Percentiles rank a stretch among this genome's conserved stretches.
Conservation (phyloP, 78 protist species). For the Dictyostelium brefeldianum region DNA sequence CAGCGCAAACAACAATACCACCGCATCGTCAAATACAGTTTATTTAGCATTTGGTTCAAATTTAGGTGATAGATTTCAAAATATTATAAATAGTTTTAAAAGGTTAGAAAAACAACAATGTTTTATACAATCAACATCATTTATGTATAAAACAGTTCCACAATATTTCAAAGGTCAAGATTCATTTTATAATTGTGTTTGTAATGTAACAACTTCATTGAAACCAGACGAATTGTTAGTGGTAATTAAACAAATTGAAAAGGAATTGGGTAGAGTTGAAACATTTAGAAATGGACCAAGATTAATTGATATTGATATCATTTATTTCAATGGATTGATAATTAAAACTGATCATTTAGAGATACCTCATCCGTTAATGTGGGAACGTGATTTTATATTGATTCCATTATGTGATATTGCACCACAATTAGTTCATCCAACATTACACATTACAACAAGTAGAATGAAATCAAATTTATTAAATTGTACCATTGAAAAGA, state of each 20-base stretch:
- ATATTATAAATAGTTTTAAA: constrained; percentile 29
- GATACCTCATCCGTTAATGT: constrained; percentile 87
- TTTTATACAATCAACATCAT: constrained; percentile 60
- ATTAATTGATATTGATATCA: constrained; percentile 87
- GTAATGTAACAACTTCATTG: constrained; percentile 38
- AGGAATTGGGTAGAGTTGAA: constrained; percentile 68
- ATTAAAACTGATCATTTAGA: constrained; percentile 44
- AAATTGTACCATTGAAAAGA: background rate
- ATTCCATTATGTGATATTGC: constrained; percentile 87
- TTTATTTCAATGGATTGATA: constrained; percentile 51
- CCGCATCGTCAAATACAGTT: background rate
- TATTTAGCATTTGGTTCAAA: constrained; percentile 76
- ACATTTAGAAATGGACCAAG: constrained; percentile 86
- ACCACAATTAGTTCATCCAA: constrained; percentile 51
- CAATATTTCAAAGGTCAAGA: constrained; percentile 85
- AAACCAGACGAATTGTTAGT: constrained; percentile 68
- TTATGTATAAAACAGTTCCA: constrained; percentile 81
- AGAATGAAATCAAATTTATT: constrained; percentile 36
- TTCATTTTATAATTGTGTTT: constrained; percentile 73
- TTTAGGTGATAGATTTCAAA: constrained; percentile 54
- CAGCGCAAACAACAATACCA: background rate
- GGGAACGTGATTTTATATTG: constrained; percentile 90
- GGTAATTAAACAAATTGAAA: constrained; percentile 69
- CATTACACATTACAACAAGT: constrained; percentile 44
- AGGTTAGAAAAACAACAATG: background rate